A percentile compares a stretch with the other conserved stretches of the same genome.
Conservation (phyloP, 2,329 filamentous ascomycete species). For the Calonectria ilicicola region DNA sequence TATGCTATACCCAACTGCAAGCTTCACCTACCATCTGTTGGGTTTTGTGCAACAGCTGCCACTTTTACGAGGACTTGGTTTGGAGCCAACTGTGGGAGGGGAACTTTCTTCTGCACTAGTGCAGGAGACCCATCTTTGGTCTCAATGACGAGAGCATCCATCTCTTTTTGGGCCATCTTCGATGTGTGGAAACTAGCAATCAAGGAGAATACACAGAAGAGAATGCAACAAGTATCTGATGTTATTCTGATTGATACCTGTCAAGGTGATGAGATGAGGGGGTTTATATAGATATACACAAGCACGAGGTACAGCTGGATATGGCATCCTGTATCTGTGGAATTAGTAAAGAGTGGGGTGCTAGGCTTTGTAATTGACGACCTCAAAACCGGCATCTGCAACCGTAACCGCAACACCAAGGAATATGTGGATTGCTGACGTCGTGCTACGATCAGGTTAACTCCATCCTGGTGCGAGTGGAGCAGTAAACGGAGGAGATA, state of each 20-base stretch:
- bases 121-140: constrained; percentile 27
- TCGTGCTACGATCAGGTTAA: not conserved
- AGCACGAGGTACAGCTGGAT: too few relatives aligned
- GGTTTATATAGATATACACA: not conserved
- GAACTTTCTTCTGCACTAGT: constrained; percentile 29
- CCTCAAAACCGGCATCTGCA: not conserved
- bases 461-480: not conserved
- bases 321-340: not conserved
- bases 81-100: constrained; percentile 20
- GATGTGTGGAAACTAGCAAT: not conserved
- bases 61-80: constrained; percentile 42
- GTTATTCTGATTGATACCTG: not conserved
- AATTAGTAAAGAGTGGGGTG: constrained; percentile 4
- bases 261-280: not conserved
- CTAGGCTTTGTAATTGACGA: not conserved
- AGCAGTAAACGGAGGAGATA: not conserved
- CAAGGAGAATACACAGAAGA: not conserved
- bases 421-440: not conserved
- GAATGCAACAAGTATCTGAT: not conserved
- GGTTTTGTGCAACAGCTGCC: constrained; percentile 41
- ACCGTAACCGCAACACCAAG: not conserved
- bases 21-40: constrained; percentile 35
- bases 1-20: not conserved
- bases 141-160: constrained; percentile 34
- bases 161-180: constrained; percentile 28